Evolutionary conservation across 2,329 filamentous ascomycete species (phyloP), one percentile per base, ranked within the genome.

Genomic region (Apiospora phragmitis): DNA sequence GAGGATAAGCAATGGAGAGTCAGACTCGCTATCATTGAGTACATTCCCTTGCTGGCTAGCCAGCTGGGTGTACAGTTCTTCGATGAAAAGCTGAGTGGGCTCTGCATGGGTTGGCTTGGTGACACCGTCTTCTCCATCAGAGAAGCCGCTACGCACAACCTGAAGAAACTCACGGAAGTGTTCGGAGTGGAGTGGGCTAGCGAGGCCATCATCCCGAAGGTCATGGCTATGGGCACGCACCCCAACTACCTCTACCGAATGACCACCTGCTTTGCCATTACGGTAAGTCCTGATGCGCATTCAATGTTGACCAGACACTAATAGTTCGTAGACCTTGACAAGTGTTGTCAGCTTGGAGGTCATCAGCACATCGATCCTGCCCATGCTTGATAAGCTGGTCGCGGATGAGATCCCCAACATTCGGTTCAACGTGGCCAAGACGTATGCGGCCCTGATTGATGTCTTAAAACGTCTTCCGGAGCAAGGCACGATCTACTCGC

Each of bases 1-100:
- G 96, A 98, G 83, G 96, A 99, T 83, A 99, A 99, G 88, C 95
- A 98, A 86, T 99, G 96, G 96, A 92, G 96, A 79, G 96, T 99
- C 72, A 93, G 96, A 76, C 88, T 99, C 75, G 96, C 96, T 72
- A 99, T 99, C 81, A 99, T 99, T 82, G 95, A 99, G 88, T 98
- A 99, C 84, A 98, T 99, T 77, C 96, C 96, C 41, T 89, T 99
- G 70, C 90, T 99, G 71, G 96, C 96, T 69, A 96, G 94, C 79
- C 96, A 99, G 82, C 89, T 99, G 16, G 96, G 96, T 67, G 95
- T 98, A 68, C 91, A 97, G 80, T 99, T 99, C 87, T 99, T 99
- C 79, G 95, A 99, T 77, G 96, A 99, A 84, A 97, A 99, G 85
- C 89, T 99, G 69, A 95, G 94, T 82, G 92, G 91, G 75, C 87